These are phyloP conservation scores for Tolypocladium amazonense DNA, from an alignment of 2,329 filamentous ascomycete genomes.

Conservation along the genomic window DNA sequence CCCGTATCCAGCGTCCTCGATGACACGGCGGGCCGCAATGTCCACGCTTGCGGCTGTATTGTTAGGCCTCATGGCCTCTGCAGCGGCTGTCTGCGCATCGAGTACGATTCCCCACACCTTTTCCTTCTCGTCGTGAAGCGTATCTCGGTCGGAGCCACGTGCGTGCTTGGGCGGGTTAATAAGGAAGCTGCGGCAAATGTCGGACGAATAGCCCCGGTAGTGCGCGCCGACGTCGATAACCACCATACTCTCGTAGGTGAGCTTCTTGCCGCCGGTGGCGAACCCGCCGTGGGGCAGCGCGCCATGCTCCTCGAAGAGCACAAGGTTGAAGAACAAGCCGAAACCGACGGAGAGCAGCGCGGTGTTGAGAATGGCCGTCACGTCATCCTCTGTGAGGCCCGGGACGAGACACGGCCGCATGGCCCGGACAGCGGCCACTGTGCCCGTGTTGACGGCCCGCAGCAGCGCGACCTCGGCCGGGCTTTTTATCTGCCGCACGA, in stretches of 20 bases:
- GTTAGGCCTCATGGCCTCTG: constrained; percentile 36
- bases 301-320: constrained; percentile 47
- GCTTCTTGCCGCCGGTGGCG: constrained; percentile 36
- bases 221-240: constrained; percentile 55
- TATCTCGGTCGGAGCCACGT: constrained; percentile 1
- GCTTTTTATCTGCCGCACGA: background rate
- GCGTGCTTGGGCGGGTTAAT: constrained; percentile 20
- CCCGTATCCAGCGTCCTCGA: constrained; percentile 47
- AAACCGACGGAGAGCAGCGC: constrained; percentile 43
- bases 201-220: constrained; percentile 51
- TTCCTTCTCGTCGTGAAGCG: constrained; percentile 36
- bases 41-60: constrained; percentile 49
- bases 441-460: constrained; percentile 52
- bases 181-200: constrained; percentile 54
- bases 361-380: constrained; percentile 47
- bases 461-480: constrained; percentile 34
- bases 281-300: constrained; percentile 44
- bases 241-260: constrained; percentile 44
- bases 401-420: background rate
- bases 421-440: constrained; percentile 36
- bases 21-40: constrained; percentile 46
- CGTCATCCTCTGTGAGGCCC: constrained; percentile 9
- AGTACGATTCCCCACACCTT: constrained; percentile 49
- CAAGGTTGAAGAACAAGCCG: constrained; percentile 51
- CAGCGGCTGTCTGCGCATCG: constrained; percentile 49